Percentiles rank a stretch among this genome's conserved stretches.
These are phyloP conservation scores for Colletotrichum liriopes DNA, from an alignment of 2,329 filamentous ascomycete genomes.

Conservation along the genomic window DNA sequence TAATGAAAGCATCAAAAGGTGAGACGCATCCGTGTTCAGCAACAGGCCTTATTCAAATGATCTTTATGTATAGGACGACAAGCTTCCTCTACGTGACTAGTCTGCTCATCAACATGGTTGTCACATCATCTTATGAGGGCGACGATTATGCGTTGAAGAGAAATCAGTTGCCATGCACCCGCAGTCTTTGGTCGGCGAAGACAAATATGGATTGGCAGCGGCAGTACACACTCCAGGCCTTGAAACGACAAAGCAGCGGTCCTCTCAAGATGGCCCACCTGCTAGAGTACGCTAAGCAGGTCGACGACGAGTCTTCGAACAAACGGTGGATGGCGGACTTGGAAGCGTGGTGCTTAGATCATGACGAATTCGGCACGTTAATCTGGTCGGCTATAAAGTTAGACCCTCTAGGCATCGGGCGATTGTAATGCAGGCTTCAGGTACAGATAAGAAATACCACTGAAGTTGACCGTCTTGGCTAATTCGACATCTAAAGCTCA, in stretches of 20 bases:
- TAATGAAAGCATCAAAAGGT: not conserved
- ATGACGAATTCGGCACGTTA: not conserved
- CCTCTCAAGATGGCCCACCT: not conserved
- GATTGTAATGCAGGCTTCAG: too few relatives aligned
- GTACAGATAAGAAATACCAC: too few relatives aligned
- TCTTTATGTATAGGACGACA: not conserved
- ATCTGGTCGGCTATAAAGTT: not conserved
- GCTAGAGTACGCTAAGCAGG: not conserved
- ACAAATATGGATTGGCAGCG: not conserved
- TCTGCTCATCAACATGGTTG: not conserved
- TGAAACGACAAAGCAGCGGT: not conserved
- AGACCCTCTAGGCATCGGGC: too few relatives aligned
- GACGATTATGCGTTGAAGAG: not conserved
- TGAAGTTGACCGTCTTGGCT: too few relatives aligned
- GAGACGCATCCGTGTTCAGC: not conserved
- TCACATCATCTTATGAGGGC: not conserved
- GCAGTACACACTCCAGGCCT: not conserved
- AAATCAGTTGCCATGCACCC: not conserved
- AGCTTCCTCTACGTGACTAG: not conserved
- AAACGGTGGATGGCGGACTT: not conserved
- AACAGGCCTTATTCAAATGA: not conserved
- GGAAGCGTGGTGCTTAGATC: not conserved
- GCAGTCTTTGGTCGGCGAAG: not conserved
- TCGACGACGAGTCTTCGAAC: not conserved
- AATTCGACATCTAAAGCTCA: too few relatives aligned